Percentiles rank a stretch among this genome's conserved stretches.
Evolutionary conservation across 495 filamentous ascomycete genomes (phyloP).

Genomic region (Penicillium dipodomyicola): DNA sequence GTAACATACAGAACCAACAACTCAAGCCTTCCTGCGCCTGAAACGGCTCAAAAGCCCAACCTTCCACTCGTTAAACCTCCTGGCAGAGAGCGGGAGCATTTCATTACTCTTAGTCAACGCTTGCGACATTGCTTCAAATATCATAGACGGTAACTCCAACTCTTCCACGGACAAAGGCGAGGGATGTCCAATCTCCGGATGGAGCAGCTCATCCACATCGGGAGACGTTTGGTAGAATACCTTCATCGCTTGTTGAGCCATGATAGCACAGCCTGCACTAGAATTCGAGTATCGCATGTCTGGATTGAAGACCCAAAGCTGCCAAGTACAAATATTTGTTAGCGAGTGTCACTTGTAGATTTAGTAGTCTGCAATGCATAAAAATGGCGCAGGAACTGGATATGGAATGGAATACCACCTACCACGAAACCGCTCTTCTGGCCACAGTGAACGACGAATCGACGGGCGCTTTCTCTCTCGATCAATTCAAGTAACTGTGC

Average conservation of each 20-base stretch:
- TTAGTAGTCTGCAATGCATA: neutral
- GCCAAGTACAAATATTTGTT: slow-evolving; percentile 39
- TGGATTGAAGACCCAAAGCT: slow-evolving; percentile 70
- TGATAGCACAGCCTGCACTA: slow-evolving; percentile 29
- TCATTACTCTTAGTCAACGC: slow-evolving; percentile 49
- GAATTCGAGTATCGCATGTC: slow-evolving; percentile 62
- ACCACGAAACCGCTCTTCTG: slow-evolving; percentile 43
- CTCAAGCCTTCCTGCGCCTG: slow-evolving; percentile 13
- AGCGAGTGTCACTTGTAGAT: slow-evolving; percentile 15
- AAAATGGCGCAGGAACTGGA: too few species aligned
- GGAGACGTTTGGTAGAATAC: slow-evolving; percentile 56
- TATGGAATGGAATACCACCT: slow-evolving; percentile 7
- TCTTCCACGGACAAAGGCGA: slow-evolving; percentile 60
- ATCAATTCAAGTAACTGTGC: slow-evolving; percentile 53
- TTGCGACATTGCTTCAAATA: slow-evolving; percentile 43
- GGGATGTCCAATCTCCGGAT: slow-evolving; percentile 42
- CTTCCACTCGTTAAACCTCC: slow-evolving; percentile 61
- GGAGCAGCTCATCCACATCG: slow-evolving; percentile 54
- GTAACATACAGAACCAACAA: neutral
- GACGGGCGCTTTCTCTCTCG: slow-evolving; percentile 46
- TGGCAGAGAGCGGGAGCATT: slow-evolving; percentile 54
- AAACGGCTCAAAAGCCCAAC: slow-evolving; percentile 60
- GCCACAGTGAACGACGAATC: slow-evolving; percentile 48
- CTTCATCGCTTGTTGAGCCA: slow-evolving; percentile 59
- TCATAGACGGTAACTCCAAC: slow-evolving; percentile 53